Evolutionary conservation across 1,139 yeast species (phyloP).

Genomic region (Pichia terricola): DNA sequence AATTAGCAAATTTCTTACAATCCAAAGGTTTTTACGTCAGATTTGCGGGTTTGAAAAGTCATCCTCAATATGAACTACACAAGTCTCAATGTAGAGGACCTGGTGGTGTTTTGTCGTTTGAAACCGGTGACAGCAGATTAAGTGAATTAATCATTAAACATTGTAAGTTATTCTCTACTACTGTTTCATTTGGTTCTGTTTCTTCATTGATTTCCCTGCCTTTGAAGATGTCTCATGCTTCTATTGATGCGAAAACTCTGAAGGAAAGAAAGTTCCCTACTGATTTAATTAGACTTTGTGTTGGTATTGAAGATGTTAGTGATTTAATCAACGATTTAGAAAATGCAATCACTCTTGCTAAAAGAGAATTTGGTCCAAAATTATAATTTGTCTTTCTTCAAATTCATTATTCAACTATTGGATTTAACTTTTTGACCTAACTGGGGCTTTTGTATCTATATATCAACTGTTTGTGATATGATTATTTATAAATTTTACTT

Average conservation of each 20-base stretch:
- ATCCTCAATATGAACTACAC: conserved; percentile 77
- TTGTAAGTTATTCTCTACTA: conserved; percentile 66
- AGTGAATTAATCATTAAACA: conserved; percentile 74
- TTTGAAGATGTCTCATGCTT: conserved; percentile 94
- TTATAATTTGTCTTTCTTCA: conserved; percentile 15
- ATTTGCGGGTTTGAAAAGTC: conserved; percentile 74
- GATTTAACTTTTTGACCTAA: too few species aligned
- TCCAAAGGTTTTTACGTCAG: conserved; percentile 58
- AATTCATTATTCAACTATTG: too few species aligned
- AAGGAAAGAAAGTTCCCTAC: conserved; percentile 86
- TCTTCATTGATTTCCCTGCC: conserved; percentile 88
- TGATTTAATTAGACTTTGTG: conserved; percentile 78
- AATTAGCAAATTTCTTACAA: conserved; percentile 65
- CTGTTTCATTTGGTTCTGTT: conserved; percentile 92
- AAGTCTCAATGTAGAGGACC: conserved; percentile 70
- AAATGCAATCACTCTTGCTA: conserved; percentile 53
- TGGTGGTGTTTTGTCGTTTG: conserved; percentile 84
- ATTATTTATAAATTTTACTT: too few species aligned
- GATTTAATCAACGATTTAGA: conserved; percentile 67
- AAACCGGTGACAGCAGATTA: conserved; percentile 64
- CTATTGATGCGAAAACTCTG: conserved; percentile 79
- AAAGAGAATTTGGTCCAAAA: conserved; percentile 8
- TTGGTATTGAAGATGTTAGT: conserved; percentile 69
- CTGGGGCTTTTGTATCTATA: too few species aligned
- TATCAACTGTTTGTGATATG: too few species aligned